Evolutionary conservation across 805 yeast genomes (phyloP), one percentile per base, ranked within the genome.

Genomic region (Suhomyces vadensis): DNA sequence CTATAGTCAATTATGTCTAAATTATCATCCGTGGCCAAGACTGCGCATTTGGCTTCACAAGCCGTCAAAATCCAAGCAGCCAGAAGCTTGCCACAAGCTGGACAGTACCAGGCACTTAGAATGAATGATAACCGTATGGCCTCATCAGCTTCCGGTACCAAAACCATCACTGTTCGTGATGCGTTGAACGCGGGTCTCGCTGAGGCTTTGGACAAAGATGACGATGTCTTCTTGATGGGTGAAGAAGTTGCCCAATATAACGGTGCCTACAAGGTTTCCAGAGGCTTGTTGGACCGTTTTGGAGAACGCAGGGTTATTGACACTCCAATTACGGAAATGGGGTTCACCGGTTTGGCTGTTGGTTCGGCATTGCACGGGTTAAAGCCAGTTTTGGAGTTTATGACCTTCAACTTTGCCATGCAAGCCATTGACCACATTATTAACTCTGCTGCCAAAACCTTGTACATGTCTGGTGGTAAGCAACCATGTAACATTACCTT

Each of bases 401-500:
- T 94, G 99, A 92, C 98, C 19, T 90, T 92, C 77, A 94, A 94
- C 81, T 94, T 94, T 67, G 97, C 99, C 62, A 92, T 94, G 99
- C 99, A 94, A 77, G 87, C 99, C 55, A 94, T 94, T 66, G 99
- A 94, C 72, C 98, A 94, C 58, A 94, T 94, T 71, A 81, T 94
- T 73, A 94, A 94, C 81, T 91, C 98, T 46, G 98, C 97, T 42
- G 99, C 98, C 52, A 94, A 92, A 79, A 94, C 99, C 40, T 89
- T 83, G 72, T 94, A 94, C 78, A 94, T 94, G 99, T 88, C 97
- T 52, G 99, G 99, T 69, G 99, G 99, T 78, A 87, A 83, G 52
- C 97, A 91, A 73, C 92, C 92, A 51, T 91, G 97, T 78, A 91
- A 88, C 73, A 88, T 92, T 64, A 91, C 96, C 43, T 94, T 94